Evolutionary conservation across 306 rosid species (phyloP).

Genomic region (Casuarina cunninghamiana): DNA sequence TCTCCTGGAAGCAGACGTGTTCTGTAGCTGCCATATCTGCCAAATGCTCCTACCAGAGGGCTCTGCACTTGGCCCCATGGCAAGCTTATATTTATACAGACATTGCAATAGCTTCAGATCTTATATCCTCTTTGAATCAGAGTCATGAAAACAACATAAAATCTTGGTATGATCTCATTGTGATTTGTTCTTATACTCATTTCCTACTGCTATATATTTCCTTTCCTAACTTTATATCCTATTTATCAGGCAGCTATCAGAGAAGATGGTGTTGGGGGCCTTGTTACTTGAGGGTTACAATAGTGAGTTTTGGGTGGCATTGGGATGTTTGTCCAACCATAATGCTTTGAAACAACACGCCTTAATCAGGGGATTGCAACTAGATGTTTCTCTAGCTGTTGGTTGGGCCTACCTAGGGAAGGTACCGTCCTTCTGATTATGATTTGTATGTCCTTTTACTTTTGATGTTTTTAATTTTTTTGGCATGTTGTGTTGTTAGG

Average conservation of each 20-base stretch:
- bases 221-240: slow-evolving; percentile 30
- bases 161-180: slow-evolving; percentile 55
- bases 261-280: slow-evolving; percentile 89
- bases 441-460: slow-evolving; percentile 6
- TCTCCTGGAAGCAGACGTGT: slow-evolving; percentile 72
- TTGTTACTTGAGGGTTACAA: slow-evolving; percentile 86
- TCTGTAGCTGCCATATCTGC: slow-evolving; percentile 63
- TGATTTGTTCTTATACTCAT: slow-evolving; percentile 20
- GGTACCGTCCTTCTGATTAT: slow-evolving; percentile 43
- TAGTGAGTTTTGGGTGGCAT: slow-evolving; percentile 84
- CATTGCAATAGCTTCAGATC: slow-evolving; percentile 72
- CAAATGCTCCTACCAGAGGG: slow-evolving; percentile 76
- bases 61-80: slow-evolving; percentile 88
- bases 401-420: slow-evolving; percentile 95
- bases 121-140: slow-evolving; percentile 40
- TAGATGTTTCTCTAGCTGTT: slow-evolving; percentile 77
- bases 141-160: slow-evolving; percentile 35
- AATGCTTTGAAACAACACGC: slow-evolving; percentile 83
- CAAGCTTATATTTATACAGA: slow-evolving; percentile 80
- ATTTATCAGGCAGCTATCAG: slow-evolving; percentile 64
- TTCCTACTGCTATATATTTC: slow-evolving; percentile 12
- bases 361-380: slow-evolving; percentile 75
- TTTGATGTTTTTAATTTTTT: background rate
- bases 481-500: slow-evolving; percentile 4
- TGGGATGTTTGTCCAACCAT: slow-evolving; percentile 70